phyloP scores from a whole-genome alignment of 768 basidiomycete species.

The Mycena kentingensis region DNA sequence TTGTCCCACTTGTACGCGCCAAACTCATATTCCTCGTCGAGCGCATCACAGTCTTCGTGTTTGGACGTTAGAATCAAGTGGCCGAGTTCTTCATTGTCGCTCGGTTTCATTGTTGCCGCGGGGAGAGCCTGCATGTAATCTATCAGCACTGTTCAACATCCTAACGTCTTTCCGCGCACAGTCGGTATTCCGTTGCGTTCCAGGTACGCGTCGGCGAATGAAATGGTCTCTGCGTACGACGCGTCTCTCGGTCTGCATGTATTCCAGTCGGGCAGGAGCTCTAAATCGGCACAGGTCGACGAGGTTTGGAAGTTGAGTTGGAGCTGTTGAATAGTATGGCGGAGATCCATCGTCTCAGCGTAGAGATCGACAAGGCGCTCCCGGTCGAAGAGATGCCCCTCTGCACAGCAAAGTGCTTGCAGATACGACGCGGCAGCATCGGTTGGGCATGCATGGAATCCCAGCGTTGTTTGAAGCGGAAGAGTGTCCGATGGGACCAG shows the following conservation, averaged over 20 bases:
- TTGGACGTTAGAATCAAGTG: too few species aligned
- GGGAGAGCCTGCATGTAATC: conserved; percentile 31
- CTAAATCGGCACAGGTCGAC: neutral
- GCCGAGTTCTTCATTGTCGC: conserved; percentile 61
- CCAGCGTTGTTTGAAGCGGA: conserved; percentile 71
- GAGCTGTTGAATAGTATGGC: conserved; percentile 62
- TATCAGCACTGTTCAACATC: conserved; percentile 41
- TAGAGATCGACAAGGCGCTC: conserved; percentile 49
- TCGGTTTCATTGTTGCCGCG: conserved; percentile 36
- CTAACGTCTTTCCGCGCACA: conserved; percentile 22
- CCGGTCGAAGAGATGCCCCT: conserved; percentile 51
- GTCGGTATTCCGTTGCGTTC: conserved; percentile 26
- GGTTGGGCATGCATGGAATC: conserved; percentile 62
- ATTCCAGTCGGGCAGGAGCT: conserved; percentile 25
- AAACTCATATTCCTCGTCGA: conserved; percentile 30
- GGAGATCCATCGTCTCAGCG: conserved; percentile 54
- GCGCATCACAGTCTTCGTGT: too few species aligned
- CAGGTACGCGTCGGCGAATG: conserved; percentile 57
- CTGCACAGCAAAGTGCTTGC: conserved; percentile 57
- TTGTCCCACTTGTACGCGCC: conserved; percentile 46
- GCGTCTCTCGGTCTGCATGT: conserved; percentile 9
- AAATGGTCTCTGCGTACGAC: conserved; percentile 46
- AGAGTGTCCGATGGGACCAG: conserved; percentile 73
- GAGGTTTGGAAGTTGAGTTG: conserved; percentile 49
- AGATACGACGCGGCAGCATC: conserved; percentile 67